Percentiles rank a stretch among this genome's conserved stretches.
These are phyloP conservation scores for Hanseniaspora occidentalis DNA, from an alignment of 805 yeast genomes.

Conservation along the genomic window DNA sequence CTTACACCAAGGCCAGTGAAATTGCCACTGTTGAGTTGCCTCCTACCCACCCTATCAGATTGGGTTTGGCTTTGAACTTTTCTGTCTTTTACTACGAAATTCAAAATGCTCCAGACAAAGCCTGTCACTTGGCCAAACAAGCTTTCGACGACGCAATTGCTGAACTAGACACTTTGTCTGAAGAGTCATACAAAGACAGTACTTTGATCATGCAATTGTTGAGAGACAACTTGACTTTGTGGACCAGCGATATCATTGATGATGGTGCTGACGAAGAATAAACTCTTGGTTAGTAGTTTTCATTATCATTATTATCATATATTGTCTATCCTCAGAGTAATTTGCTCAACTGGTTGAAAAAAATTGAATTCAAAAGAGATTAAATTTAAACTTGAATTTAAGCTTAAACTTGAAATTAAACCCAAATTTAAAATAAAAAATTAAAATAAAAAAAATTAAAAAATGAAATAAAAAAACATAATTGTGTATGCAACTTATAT, in stretches of 20 bases:
- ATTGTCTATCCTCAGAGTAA: too few relatives aligned
- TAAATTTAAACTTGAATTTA: too few relatives aligned
- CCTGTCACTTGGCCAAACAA: constrained; percentile 97
- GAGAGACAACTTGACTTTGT: constrained; percentile 94
- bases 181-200: constrained; percentile 97
- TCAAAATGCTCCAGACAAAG: constrained; percentile 95
- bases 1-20: constrained; percentile 91
- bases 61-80: constrained; percentile 95
- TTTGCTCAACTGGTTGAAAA: too few relatives aligned
- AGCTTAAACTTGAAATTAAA: too few relatives aligned
- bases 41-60: constrained; percentile 97
- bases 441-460: too few relatives aligned
- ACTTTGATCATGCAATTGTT: constrained; percentile 97
- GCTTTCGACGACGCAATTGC: constrained; percentile 99
- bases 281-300: constrained; percentile 12
- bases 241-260: constrained; percentile 81
- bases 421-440: too few relatives aligned
- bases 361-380: too few relatives aligned
- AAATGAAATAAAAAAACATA: too few relatives aligned
- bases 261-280: constrained; percentile 19
- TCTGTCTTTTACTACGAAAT: constrained; percentile 97
- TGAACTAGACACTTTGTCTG: constrained; percentile 92
- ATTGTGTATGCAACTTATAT: too few relatives aligned
- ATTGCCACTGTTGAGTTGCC: constrained; percentile 95
- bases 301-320: not conserved